Base-by-base conservation (phyloP, 495 filamentous ascomycete genomes). In the Podospora appendiculata region DNA sequence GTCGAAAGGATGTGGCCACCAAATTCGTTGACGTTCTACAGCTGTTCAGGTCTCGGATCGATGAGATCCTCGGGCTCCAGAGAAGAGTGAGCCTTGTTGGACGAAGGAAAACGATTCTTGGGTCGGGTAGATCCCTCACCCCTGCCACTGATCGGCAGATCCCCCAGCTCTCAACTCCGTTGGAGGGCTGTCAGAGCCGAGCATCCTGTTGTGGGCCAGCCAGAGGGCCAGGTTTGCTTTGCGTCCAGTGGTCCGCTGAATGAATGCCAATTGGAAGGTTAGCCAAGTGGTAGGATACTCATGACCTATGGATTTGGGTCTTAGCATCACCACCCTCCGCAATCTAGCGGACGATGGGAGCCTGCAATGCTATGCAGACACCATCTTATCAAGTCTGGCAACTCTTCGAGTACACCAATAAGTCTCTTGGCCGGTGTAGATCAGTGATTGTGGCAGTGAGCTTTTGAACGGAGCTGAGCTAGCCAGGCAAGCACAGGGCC, bases 131-230 rank as follows among this genome's bases (percentile, higher is more conserved):
- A 58, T 61, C 58, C 47, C 25, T 25, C 36, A 38, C 13, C 55
- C 44, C 53, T 51, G 58, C 56, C 45, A 57, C 50, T 48, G 62
- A 64, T 65, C 62, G 59, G 57, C 57, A 52, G 52, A 60, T 59
- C 53, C 59, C 48, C 35, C 48, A 53, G 59, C 25, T 25, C 57
- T 59, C 49, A 62, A 54, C 59, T 59, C 58, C 52, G 35, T 47
- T 46, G 38, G 45, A 52, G 32, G 32, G 39, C 50, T 53, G 38
- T 38, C 44, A 46, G 12, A 33, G 42, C 39, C 32, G 10, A 41
- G 14, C 16, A 32, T 47, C 10, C 32, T 38, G 36, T 38, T 38
- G 10, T 13, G 10, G 9, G 13, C 36, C 36, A 38, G 36, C 3
- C 36, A 38, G 36, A 10, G 9, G n/a, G 36, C 13, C 10, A 38